Evolutionary conservation across 2,329 filamentous ascomycete genomes (phyloP).

Genomic region (Verticillium albo-atrum): DNA sequence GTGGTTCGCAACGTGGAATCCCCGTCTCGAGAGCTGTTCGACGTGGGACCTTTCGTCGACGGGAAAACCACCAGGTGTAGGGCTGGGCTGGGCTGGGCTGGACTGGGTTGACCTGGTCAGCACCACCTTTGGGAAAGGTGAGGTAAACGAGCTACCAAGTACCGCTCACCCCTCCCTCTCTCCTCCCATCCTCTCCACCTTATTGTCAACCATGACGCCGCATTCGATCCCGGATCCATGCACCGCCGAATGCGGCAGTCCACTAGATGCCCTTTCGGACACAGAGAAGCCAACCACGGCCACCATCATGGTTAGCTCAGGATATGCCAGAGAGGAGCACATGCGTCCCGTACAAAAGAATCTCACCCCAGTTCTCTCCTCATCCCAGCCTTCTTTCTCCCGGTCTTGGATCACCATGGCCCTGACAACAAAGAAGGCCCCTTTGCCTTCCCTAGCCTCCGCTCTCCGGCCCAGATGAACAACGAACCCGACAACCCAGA

Average conservation of each 20-base stretch:
- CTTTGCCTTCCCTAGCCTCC: slow-evolving; percentile 2
- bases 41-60: neutral
- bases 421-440: slow-evolving; percentile 2
- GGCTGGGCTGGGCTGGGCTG: neutral
- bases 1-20: neutral
- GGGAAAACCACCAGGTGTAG: neutral
- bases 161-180: neutral
- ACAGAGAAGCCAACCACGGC: slow-evolving; percentile 13
- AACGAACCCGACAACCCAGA: neutral
- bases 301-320: slow-evolving; percentile 7
- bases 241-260: slow-evolving; percentile 13
- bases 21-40: neutral
- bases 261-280: slow-evolving; percentile 14
- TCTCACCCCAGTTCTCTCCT: neutral
- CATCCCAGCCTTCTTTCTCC: neutral
- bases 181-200: neutral
- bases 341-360: slow-evolving; percentile 3
- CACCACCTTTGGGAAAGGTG: neutral
- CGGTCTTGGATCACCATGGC: slow-evolving; percentile 2
- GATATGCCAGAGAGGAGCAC: slow-evolving; percentile 1
- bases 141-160: neutral
- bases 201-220: slow-evolving; percentile 4
- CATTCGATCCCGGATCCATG: slow-evolving; percentile 7
- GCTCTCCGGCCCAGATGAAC: neutral
- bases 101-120: neutral